Evolutionary conservation across 208 protist species (phyloP), one percentile per base, ranked within the genome.

Genomic region (Trypanosoma rangeli): DNA sequence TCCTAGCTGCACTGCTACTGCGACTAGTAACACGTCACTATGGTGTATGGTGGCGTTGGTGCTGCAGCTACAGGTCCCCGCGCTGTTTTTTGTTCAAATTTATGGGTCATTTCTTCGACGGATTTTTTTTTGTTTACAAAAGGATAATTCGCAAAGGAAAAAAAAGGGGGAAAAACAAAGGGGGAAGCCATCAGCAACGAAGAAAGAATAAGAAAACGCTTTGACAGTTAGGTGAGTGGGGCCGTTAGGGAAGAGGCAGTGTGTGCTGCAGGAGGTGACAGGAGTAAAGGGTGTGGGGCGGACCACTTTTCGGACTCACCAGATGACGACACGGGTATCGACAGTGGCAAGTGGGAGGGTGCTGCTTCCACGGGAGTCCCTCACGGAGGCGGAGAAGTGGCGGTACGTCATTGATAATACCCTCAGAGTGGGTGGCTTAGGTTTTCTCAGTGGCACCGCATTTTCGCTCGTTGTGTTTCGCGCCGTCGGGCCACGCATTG

Each of bases 321-420:
- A 24, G 8, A 74, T 74, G 70, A 70, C 54, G 35, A 52, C 56
- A 2, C 58, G 53, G 35, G n/a, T 66, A 16, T 76, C 71, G 5
- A 70, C 55, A 7, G 26, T 74, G 35, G 62, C 67, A 16, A 64
- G 68, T 24, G 50, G 75, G 42, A 80, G 65, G 28, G 71, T 69
- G n/a, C 57, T 87, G 26, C 48, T 90, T 3, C 65, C 80, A 24
- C 83, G 89, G 15, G 83, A 92, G 37, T 80, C 85, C 20, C 66
- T 94, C 50, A 90, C 87, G 0, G 87, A 95, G 66, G 84, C 84
- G 13, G 81, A 83, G 52, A 93, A 92, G 70, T 96, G 90, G 90
- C 72, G 73, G 0, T 93, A 79, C 55, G 82, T 89, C 39, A 85
- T 81, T 24, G 87, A 96, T 75, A 94, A 93, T 50, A 85, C 86